A percentile compares a stretch with the other conserved stretches of the same genome.
Evolutionary conservation across 2,329 filamentous ascomycete species (phyloP).

Genomic region (Fusarium sp.): DNA sequence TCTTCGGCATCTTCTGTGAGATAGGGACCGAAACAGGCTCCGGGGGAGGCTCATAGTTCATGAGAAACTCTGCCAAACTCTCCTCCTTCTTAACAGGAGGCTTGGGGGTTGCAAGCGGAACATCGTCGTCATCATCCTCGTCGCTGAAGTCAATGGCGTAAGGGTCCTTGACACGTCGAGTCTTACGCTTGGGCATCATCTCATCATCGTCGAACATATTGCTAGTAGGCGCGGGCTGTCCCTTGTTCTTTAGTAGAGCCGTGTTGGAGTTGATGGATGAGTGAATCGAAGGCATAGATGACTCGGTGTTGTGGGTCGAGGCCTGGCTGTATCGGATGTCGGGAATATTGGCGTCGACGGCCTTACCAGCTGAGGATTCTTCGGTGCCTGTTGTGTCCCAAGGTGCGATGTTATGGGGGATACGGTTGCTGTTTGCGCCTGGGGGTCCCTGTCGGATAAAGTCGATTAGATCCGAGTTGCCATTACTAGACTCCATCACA

Average conservation of each 20-base stretch:
- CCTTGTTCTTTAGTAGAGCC: slow-evolving; percentile 69
- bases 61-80: slow-evolving; percentile 79
- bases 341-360: slow-evolving; percentile 69
- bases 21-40: slow-evolving; percentile 58
- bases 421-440: slow-evolving; percentile 70
- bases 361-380: slow-evolving; percentile 67
- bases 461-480: slow-evolving; percentile 90
- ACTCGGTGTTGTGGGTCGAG: slow-evolving; percentile 69
- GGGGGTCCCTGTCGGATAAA: slow-evolving; percentile 93
- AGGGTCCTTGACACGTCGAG: slow-evolving; percentile 84
- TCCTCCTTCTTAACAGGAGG: slow-evolving; percentile 68
- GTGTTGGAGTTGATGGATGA: slow-evolving; percentile 83
- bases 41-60: slow-evolving; percentile 75
- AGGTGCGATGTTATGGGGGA: slow-evolving; percentile 85
- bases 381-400: slow-evolving; percentile 90
- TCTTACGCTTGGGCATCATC: slow-evolving; percentile 78
- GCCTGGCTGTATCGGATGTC: slow-evolving; percentile 69
- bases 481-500: slow-evolving; percentile 70
- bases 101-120: slow-evolving; percentile 56
- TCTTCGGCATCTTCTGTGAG: slow-evolving; percentile 63
- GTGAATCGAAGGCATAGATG: slow-evolving; percentile 67
- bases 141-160: slow-evolving; percentile 92
- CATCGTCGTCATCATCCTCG: slow-evolving; percentile 68
- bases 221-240: slow-evolving; percentile 47
- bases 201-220: slow-evolving; percentile 64